Percentiles rank a stretch among this genome's conserved stretches.
These are phyloP conservation scores for Vigna nakashimae DNA, from an alignment of 306 rosid species.

Conservation along the genomic window DNA sequence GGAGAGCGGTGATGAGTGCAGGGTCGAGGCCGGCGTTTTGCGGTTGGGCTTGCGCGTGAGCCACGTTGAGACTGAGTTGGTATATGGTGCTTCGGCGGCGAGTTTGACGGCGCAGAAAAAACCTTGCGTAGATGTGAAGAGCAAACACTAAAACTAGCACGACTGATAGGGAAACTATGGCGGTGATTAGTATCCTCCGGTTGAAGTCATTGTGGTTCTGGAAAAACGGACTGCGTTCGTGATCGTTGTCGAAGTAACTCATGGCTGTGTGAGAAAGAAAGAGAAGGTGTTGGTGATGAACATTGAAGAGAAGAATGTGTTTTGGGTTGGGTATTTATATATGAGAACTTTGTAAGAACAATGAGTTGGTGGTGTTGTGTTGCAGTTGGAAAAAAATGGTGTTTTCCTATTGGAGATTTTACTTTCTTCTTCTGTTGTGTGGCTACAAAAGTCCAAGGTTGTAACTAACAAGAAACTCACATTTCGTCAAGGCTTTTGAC, in stretches of 20 bases:
- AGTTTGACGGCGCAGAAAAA: slow-evolving; percentile 63
- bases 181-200: slow-evolving; percentile 63
- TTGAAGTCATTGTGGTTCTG: slow-evolving; percentile 40
- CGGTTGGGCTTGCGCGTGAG: slow-evolving; percentile 42
- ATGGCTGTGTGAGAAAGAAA: not conserved
- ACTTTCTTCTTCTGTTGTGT: not conserved
- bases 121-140: slow-evolving; percentile 82
- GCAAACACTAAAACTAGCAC: slow-evolving; percentile 66
- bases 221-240: not conserved
- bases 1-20: slow-evolving; percentile 51
- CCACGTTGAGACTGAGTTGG: slow-evolving; percentile 54
- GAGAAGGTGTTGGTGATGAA: not conserved
- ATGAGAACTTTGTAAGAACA: not conserved
- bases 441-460: slow-evolving; percentile 18
- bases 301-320: not conserved
- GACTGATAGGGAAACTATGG: slow-evolving; percentile 63
- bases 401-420: not conserved
- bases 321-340: not conserved
- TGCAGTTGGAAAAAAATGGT: not conserved
- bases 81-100: slow-evolving; percentile 63
- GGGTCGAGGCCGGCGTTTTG: slow-evolving; percentile 62
- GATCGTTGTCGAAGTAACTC: slow-evolving; percentile 11
- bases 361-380: not conserved
- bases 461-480: slow-evolving; percentile 38
- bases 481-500: slow-evolving; percentile 34